Conservation (phyloP, 495 filamentous ascomycete genomes). For the Penicillium tannophilum region DNA sequence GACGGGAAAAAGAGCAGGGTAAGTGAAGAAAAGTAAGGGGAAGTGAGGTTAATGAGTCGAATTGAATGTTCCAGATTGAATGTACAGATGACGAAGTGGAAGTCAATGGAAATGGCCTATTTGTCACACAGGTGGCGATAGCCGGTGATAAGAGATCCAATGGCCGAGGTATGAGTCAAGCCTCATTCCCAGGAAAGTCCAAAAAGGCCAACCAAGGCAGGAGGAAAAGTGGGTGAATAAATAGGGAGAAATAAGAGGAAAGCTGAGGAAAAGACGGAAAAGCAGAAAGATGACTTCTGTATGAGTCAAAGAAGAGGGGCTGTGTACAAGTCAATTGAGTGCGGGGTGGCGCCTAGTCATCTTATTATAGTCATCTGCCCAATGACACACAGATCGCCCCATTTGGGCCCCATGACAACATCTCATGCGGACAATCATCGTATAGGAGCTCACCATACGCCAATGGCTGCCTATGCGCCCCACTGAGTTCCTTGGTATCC, state of each 20-base stretch:
- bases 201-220: background rate
- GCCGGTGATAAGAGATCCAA: conserved; percentile 21
- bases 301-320: conserved; percentile 14
- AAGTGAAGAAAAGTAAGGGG: background rate
- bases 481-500: background rate
- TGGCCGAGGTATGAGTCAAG: conserved; percentile 21
- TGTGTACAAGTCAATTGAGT: conserved; percentile 9
- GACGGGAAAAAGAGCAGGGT: background rate
- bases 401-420: conserved; percentile 28
- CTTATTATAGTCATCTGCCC: conserved; percentile 9
- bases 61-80: background rate
- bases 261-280: background rate
- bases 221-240: background rate
- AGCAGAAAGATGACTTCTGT: background rate
- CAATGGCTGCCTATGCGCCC: conserved; percentile 1
- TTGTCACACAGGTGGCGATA: conserved; percentile 29
- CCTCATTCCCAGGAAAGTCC: background rate
- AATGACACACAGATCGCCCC: conserved; percentile 15
- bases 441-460: conserved; percentile 7
- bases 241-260: background rate
- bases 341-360: conserved; percentile 19
- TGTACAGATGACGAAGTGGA: conserved; percentile 11
- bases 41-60: conserved; percentile 2
- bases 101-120: conserved; percentile 25
- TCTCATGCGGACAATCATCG: conserved; percentile 26